Base-by-base conservation (phyloP, 164 flowering plant genomes). In the Malania oleifera region DNA sequence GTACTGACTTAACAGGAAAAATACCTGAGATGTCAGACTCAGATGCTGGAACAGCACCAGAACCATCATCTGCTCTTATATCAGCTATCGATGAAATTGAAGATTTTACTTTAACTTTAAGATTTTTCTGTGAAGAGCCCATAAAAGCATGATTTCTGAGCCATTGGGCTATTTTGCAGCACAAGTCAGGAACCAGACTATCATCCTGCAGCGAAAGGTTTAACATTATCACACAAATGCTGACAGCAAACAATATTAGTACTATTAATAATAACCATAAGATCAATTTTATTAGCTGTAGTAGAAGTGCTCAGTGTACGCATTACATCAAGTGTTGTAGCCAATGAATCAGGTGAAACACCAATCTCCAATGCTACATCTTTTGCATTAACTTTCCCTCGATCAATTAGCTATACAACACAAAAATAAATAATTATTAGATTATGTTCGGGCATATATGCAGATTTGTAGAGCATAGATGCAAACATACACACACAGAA, bases 351-450 rank as follows among this genome's bases (percentile, higher is more conserved):
- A 3, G 75, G 67, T 7, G 91, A 67, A 29, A 81, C 68, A 52
- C 91, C 96, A 66, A 84, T 81, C 54, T 85, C 93, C 41, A 60
- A 59, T 45, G 98, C 95, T 25, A 87, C 77, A 70, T 87, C 89
- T 50, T 73, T 74, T 57, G 78, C 57, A 60, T 56, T 59, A 29
- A 81, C 85, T 68, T 87, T 89, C 52, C 95, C 96, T 31, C 73
- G 70, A 57, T 83, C 89, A 67, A 85, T 70, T 67, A 91, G 64
- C 96, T 92, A 73, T 66, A 69, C 13, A 52, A 25, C 28, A 4
- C 64, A n/a, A 3, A 59, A 34, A 49, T 25, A 18, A 46, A 47
- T 64, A 63, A 24, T 37, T 24, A 40, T 20, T 50, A 17, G 5
- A 43, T 17, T 15, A 62, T 49, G 31, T 24, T 18, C 26, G 24